Evolutionary conservation across 768 basidiomycete species (phyloP).

Genomic region (Suillus subluteus): DNA sequence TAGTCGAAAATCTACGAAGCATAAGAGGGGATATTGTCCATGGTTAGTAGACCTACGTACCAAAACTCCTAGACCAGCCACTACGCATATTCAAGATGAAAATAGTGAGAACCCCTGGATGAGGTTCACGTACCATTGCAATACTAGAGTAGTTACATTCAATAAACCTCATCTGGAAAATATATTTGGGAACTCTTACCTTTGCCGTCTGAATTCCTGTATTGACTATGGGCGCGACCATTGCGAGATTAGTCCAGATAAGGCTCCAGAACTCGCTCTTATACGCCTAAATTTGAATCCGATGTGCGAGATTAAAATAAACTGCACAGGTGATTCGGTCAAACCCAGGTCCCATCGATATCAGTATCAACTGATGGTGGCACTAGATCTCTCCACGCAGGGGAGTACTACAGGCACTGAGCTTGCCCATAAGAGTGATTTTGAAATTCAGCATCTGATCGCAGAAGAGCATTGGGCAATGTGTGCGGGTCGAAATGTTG

Average conservation of each 20-base stretch:
- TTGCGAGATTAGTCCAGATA: background rate
- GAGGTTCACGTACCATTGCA: background rate
- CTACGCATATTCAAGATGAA: background rate
- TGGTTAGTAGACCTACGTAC: background rate
- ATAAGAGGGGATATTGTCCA: background rate
- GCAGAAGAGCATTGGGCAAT: too few relatives aligned
- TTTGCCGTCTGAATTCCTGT: background rate
- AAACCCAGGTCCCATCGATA: too few relatives aligned
- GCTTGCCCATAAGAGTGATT: too few relatives aligned
- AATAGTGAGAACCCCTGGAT: background rate
- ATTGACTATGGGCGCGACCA: background rate
- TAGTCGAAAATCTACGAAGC: slow-evolving; percentile 1
- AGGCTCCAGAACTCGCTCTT: background rate
- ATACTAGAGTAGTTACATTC: background rate
- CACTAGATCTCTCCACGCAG: too few relatives aligned
- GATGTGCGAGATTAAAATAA: background rate
- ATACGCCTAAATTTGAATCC: background rate
- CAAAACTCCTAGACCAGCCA: slow-evolving; percentile 6
- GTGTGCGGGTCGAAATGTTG: too few relatives aligned
- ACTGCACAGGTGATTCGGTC: background rate
- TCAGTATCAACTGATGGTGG: too few relatives aligned
- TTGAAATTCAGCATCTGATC: too few relatives aligned
- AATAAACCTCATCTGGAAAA: background rate
- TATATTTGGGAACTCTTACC: background rate
- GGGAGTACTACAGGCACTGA: too few relatives aligned